Evolutionary conservation across 2,329 filamentous ascomycete species (phyloP).

Genomic region (Lecanicillium sp.): DNA sequence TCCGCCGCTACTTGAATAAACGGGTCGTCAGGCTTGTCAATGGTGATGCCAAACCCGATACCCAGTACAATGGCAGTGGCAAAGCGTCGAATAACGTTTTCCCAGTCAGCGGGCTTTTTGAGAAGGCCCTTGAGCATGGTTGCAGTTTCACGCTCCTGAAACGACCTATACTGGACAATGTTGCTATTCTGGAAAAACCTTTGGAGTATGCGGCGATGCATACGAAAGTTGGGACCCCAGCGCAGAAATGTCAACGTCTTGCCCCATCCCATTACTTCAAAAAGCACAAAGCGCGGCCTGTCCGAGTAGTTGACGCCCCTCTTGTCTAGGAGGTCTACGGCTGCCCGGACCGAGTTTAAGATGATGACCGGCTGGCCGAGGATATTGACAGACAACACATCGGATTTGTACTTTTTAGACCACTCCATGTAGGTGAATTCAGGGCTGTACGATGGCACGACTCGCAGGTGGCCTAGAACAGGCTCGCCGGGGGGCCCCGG

Average conservation of each 20-base stretch:
- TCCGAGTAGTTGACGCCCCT: slow-evolving; percentile 35
- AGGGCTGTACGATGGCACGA: slow-evolving; percentile 28
- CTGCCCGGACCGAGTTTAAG: slow-evolving; percentile 33
- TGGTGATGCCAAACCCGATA: slow-evolving; percentile 34
- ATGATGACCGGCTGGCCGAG: slow-evolving; percentile 29
- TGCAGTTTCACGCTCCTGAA: slow-evolving; percentile 26
- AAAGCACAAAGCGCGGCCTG: slow-evolving; percentile 34
- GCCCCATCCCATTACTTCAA: slow-evolving; percentile 36
- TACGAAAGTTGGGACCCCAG: slow-evolving; percentile 31
- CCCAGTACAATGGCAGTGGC: slow-evolving; percentile 31
- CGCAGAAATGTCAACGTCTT: slow-evolving; percentile 36
- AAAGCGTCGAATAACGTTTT: slow-evolving; percentile 27
- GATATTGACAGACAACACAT: slow-evolving; percentile 23
- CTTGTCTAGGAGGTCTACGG: slow-evolving; percentile 35
- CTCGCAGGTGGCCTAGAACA: slow-evolving; percentile 33
- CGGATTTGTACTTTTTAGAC: slow-evolving; percentile 41
- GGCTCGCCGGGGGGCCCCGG: slow-evolving; percentile 26
- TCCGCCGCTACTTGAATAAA: slow-evolving; percentile 30
- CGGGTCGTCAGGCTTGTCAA: slow-evolving; percentile 27
- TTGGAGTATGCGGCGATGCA: slow-evolving; percentile 36
- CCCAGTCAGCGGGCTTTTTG: slow-evolving; percentile 25
- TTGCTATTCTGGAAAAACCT: slow-evolving; percentile 31
- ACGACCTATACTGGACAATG: slow-evolving; percentile 22
- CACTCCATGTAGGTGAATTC: slow-evolving; percentile 22
- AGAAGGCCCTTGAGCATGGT: slow-evolving; percentile 22